Base-by-base conservation (phyloP, 306 rosid genomes). In the Malus fusca region DNA sequence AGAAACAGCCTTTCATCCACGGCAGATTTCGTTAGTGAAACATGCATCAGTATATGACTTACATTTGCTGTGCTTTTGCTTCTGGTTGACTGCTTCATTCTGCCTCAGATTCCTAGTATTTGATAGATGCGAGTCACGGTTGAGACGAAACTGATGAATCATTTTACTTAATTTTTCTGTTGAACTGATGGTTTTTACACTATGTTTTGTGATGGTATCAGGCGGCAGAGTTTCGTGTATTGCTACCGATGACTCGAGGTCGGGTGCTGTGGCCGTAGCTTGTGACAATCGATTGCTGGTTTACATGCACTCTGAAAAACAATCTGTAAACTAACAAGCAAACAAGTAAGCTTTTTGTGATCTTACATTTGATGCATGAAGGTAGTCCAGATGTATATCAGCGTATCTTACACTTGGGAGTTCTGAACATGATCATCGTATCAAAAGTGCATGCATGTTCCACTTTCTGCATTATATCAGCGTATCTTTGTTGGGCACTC, bases 211-310 rank as follows among this genome's bases (percentile, higher is more conserved):
- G 63, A 23, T 75, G 69, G 75, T 48, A 11, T 58, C 72, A 92
- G 97, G 82, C 79, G 86, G 84, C 83, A 66, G 71, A 72, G 87
- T 81, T 43, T 77, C 92, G 12, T 88, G 92, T 79, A 84, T 88
- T 78, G 89, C 92, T 51, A 88, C 90, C 3, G 97, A 92, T 78
- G 85, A 77, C 81, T 85, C 82, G 6, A 75, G 76, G 75, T 77
- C 71, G 55, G 87, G 93, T 59, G 90, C 84, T 13, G 80, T 90
- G 44, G 97, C 93, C 59, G 85, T 90, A 26, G 92, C 92, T 11
- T 73, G 83, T 53, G 83, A 68, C 48, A 79, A 82, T 30, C 76
- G 85, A 26, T 67, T 89, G 82, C 74, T 89, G 79, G 85, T 91
- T 72, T 91, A 82, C 85, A 82, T 82, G 56, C 89, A 66, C 31